Base-by-base conservation (phyloP, 1,284 basidiomycete species). In the Peniophora sp. region DNA sequence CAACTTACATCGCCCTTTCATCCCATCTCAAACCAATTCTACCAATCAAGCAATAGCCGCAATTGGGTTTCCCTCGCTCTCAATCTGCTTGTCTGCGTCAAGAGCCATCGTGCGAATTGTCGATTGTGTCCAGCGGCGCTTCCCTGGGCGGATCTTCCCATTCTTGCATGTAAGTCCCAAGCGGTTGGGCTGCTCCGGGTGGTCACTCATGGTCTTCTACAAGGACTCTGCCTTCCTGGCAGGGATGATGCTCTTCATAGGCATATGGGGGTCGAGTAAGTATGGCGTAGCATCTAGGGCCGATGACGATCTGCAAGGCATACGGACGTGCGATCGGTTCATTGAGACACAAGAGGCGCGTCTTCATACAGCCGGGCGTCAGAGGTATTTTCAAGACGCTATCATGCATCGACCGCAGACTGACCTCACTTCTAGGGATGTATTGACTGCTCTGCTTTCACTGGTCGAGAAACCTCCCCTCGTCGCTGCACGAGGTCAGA, bases 241-340 rank as follows among this genome's bases (percentile, higher is more conserved):
- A 1, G 82, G 76, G 0, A 75, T 86, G 49, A 78, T 88, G n/a
- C 69, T 89, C 3, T 66, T 89, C 48, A 69, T 90, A 55, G 84
- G 81, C 54, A 80, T 88, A 17, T 89, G 86, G 77, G 81, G 81
- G 9, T 80, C 79, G 12, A 72, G 76, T 49, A 74, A 76, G 18
- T 77, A 79, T 1, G 39, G 39, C 9, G 65, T 76, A 23, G 27
- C 27, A 70, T 66, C 0, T 79, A 85, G 54, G 69, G 76, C 0
- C 74, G 49, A 76, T 78, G 55, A 79, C 85, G 57, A 76, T 87
- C 70, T 70, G 68, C 39, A 85, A 90, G 58, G 81, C 89, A 24
- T 71, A 80, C 54, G 81, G 79, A 58, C 85, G 85, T 58, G 78
- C 88, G 68, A 68, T 75, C 32, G 77, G 23, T 64, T 87, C 20